These are phyloP conservation scores for Chimonanthus salicifolius DNA, from an alignment of 164 flowering plant species.

Conservation along the genomic window DNA sequence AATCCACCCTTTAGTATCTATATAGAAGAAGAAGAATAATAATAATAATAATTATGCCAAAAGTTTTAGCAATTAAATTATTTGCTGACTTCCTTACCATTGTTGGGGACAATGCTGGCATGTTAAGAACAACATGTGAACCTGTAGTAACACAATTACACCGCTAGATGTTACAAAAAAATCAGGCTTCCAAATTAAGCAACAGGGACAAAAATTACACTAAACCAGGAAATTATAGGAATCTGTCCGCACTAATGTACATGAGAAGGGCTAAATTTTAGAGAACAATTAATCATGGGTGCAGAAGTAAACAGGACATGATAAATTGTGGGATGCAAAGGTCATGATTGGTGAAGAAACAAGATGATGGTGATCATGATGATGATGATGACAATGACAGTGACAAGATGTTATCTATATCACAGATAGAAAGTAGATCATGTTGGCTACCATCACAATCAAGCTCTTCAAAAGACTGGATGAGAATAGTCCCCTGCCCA, in stretches of 20 bases:
- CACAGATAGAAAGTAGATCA: too few relatives aligned
- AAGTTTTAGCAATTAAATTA: neutral
- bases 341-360: too few relatives aligned
- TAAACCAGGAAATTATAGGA: neutral
- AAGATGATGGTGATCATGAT: too few relatives aligned
- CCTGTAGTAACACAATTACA: constrained; percentile 34
- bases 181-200: neutral
- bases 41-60: neutral
- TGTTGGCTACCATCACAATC: too few relatives aligned
- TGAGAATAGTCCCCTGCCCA: too few relatives aligned
- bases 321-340: neutral
- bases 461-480: too few relatives aligned
- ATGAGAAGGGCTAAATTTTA: too few relatives aligned
- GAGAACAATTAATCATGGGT: too few relatives aligned
- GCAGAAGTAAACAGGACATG: neutral
- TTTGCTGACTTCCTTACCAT: constrained; percentile 48
- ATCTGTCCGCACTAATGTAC: too few relatives aligned
- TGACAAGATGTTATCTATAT: too few relatives aligned
- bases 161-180: neutral
- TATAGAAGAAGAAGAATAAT: neutral
- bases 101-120: constrained; percentile 96
- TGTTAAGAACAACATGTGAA: constrained; percentile 49
- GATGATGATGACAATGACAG: too few relatives aligned
- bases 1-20: constrained; percentile 9
- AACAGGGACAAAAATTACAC: neutral